Evolutionary conservation across 768 basidiomycete genomes (phyloP), one percentile per base, ranked within the genome.

Genomic region (Lactarius hatsudake): DNA sequence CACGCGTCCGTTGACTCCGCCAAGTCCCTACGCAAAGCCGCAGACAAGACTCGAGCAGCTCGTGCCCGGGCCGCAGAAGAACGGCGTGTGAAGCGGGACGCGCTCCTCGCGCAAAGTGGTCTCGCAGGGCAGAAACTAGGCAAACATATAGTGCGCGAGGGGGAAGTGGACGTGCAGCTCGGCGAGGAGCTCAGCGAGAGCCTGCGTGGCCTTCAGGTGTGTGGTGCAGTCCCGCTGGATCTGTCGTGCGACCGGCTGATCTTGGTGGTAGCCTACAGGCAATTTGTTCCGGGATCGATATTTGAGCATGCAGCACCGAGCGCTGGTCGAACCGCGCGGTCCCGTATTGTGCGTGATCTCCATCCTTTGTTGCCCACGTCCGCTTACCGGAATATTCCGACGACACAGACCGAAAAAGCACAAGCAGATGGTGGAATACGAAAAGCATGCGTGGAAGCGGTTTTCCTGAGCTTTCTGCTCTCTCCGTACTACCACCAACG

Each of bases 241-340:
- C 28, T 9, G 2, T 56, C 32, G 12, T 61, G 23, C 45, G 45
- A 51, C 28, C 5, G 48, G 18, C 17, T 58, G 57, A 53, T 30
- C 18, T 48, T 13, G 15, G 28, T 28, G 38, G 48, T 48, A 96
- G 94, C 92, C 93, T 20, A 94, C 97, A 80, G 95, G 95, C 30
- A 97, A 96, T 74, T 79, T 95, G 40, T 96, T 96, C 83, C 84
- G 87, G 28, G 95, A 97, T 75, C 86, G 93, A 1, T 94, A 94
- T 79, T 77, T 89, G 36, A 94, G 90, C 74, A 79, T 97, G 74
- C 94, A 96, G 73, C 91, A 95, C 68, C 83, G 94, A 34, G 93
- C 91, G 0, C 81, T 96, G 45, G 79, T 96, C 59, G 95, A 97
- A 74, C 94, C 95, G 20, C 87, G 94, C 20, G 84, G 85, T n/a